A percentile compares a stretch with the other conserved stretches of the same genome.
Evolutionary conservation across 768 basidiomycete species (phyloP).

Genomic region (Amylocystis lapponica): DNA sequence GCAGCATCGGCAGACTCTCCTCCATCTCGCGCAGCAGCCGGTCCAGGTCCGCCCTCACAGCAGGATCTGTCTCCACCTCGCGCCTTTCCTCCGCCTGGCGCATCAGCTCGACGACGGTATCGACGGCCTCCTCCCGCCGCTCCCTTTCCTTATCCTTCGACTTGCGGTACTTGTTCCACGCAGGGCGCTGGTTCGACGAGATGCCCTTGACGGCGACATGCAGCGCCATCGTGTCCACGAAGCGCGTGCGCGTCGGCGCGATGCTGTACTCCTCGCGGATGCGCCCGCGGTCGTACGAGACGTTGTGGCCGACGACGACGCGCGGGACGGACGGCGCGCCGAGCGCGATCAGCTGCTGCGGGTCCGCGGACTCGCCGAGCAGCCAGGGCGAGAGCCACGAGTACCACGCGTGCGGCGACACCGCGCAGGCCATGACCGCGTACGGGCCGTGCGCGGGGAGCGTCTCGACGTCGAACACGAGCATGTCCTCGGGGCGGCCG

Average conservation of each 20-base stretch:
- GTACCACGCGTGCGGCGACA: slow-evolving; percentile 84
- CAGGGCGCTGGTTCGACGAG: slow-evolving; percentile 89
- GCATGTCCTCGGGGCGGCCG: slow-evolving; percentile 61
- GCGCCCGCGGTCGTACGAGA: slow-evolving; percentile 88
- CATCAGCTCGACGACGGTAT: slow-evolving; percentile 52
- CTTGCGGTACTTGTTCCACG: slow-evolving; percentile 86
- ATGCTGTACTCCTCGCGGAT: slow-evolving; percentile 80
- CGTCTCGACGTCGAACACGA: slow-evolving; percentile 93
- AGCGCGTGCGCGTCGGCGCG: slow-evolving; percentile 62
- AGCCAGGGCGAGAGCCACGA: slow-evolving; percentile 96
- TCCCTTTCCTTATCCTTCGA: slow-evolving; percentile 49
- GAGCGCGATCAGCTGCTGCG: slow-evolving; percentile 67
- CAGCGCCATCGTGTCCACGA: slow-evolving; percentile 90
- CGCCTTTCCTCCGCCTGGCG: slow-evolving; percentile 33
- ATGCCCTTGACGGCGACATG: slow-evolving; percentile 94
- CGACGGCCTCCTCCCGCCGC: slow-evolving; percentile 57
- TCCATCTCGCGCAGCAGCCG: slow-evolving; percentile 32
- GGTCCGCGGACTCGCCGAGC: slow-evolving; percentile 50
- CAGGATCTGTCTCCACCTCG: slow-evolving; percentile 34
- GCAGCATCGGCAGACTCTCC: slow-evolving; percentile 34
- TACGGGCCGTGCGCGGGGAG: slow-evolving; percentile 78
- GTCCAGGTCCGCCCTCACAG: slow-evolving; percentile 33
- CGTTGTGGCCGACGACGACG: slow-evolving; percentile 88
- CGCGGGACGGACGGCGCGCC: slow-evolving; percentile 49
- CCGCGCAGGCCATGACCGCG: slow-evolving; percentile 87